Percentiles rank a stretch among this genome's conserved stretches.
Conservation (phyloP, 768 basidiomycete genomes). For the Butyriboletus loyo region DNA sequence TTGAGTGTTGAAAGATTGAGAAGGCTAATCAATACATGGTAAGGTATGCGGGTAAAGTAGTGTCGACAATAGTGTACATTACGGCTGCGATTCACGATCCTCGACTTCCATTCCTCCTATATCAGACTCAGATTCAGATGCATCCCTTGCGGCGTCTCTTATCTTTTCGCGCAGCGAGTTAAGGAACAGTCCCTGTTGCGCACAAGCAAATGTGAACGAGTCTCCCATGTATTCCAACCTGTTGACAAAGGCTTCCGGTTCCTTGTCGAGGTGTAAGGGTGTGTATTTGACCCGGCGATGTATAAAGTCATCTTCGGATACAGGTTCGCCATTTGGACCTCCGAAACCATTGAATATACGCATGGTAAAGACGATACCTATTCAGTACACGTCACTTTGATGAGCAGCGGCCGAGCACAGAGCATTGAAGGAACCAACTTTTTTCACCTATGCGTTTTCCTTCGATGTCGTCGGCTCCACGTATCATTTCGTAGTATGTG, state of each 20-base stretch:
- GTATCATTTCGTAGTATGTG: conserved; percentile 41
- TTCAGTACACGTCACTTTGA: not conserved
- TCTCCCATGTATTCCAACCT: conserved; percentile 58
- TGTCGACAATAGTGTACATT: not conserved
- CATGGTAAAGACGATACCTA: conserved; percentile 62
- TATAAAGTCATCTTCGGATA: conserved; percentile 31
- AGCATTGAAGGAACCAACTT: conserved; percentile 15
- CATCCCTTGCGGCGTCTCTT: conserved; percentile 31
- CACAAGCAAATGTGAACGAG: conserved; percentile 65
- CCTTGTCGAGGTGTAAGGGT: conserved; percentile 64
- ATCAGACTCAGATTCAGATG: conserved; percentile 24
- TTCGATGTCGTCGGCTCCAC: conserved; percentile 28
- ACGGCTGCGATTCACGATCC: conserved; percentile 11
- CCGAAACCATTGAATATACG: conserved; percentile 42
- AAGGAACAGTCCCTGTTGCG: conserved; percentile 67
- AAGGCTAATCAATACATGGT: conserved; percentile 8
- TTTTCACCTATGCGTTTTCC: conserved; percentile 37
- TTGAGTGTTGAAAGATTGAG: not conserved
- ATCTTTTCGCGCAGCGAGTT: conserved; percentile 57
- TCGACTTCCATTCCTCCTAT: conserved; percentile 27
- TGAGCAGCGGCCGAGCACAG: not conserved
- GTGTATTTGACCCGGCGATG: conserved; percentile 48
- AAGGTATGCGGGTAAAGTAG: conserved; percentile 16
- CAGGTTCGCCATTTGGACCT: conserved; percentile 31
- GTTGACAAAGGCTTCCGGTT: conserved; percentile 52